phyloP scores from a whole-genome alignment of 805 yeast genomes.

The Lipomyces sp. region DNA sequence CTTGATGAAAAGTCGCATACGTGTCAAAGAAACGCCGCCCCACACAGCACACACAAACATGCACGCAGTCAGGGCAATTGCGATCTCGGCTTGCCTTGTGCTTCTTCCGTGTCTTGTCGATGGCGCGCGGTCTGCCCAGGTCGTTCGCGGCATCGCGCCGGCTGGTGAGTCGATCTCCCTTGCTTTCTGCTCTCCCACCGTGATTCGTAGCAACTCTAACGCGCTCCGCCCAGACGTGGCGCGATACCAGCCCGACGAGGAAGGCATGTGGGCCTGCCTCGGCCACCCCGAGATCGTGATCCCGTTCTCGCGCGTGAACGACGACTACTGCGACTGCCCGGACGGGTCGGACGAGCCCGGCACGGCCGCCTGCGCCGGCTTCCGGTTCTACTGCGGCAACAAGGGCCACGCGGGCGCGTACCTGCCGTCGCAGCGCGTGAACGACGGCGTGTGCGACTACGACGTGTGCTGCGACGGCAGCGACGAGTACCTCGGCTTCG shows the following conservation, averaged over 20 bases:
- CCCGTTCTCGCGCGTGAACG: constrained; percentile 65
- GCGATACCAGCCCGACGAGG: constrained; percentile 49
- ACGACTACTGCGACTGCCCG: constrained; percentile 92
- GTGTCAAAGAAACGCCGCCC: no score
- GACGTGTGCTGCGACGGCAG: constrained; percentile 90
- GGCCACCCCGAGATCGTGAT: constrained; percentile 61
- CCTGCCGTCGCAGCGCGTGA: constrained; percentile 64
- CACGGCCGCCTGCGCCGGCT: constrained; percentile 68
- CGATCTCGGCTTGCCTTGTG: no score
- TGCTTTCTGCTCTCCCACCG: no score
- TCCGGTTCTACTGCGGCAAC: constrained; percentile 73
- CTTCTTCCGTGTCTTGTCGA: no score
- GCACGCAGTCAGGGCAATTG: no score
- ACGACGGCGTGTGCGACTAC: constrained; percentile 92
- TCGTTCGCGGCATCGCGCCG: no score
- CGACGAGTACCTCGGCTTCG: constrained; percentile 57
- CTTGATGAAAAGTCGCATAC: no score
- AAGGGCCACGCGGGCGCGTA: constrained; percentile 61
- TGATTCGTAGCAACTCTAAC: no score
- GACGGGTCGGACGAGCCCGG: constrained; percentile 98
- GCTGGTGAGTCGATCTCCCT: no score
- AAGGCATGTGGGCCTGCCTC: constrained; percentile 68
- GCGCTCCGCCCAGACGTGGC: constrained; percentile 10
- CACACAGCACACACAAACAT: no score
- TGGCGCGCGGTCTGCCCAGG: no score